phyloP scores from a whole-genome alignment of 2,329 filamentous ascomycete genomes.

The Paecilomyces fulvus region DNA sequence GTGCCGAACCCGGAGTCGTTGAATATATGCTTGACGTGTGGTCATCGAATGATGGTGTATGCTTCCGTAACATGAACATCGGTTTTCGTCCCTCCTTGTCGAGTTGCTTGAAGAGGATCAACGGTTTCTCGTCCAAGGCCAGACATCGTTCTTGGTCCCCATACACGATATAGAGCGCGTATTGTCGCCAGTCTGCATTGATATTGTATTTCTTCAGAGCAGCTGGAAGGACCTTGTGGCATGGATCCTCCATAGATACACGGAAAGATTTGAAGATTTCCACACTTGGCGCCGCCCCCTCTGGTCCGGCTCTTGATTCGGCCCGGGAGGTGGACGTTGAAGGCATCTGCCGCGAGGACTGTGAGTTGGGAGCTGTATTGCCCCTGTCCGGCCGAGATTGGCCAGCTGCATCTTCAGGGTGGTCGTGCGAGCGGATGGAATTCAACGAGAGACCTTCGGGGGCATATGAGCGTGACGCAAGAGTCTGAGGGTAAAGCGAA shows the following conservation, averaged over 20 bases:
- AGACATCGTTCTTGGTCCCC: conserved; percentile 96
- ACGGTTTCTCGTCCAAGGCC: conserved; percentile 81
- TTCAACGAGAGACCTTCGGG: conserved; percentile 18
- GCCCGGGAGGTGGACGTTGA: conserved; percentile 15
- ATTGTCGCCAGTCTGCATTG: conserved; percentile 94
- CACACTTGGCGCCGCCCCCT: conserved; percentile 44
- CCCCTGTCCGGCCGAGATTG: conserved; percentile 20
- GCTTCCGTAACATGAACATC: conserved; percentile 91
- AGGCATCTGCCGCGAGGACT: conserved; percentile 19
- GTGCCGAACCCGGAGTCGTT: neutral
- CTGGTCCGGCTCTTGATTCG: conserved; percentile 19
- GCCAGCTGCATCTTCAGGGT: conserved; percentile 27
- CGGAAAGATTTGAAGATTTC: conserved; percentile 99
- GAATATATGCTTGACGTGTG: neutral
- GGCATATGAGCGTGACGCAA: conserved; percentile 37
- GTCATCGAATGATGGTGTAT: conserved; percentile 45
- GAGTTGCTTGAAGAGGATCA: conserved; percentile 94
- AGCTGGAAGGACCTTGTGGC: conserved; percentile 91
- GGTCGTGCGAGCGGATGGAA: conserved; percentile 24
- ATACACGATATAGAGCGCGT: conserved; percentile 95
- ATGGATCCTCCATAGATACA: conserved; percentile 95
- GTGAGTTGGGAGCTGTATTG: neutral
- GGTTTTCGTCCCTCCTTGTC: conserved; percentile 96
- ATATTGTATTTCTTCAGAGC: conserved; percentile 98
- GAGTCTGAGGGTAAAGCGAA: conserved; percentile 31